Conservation (phyloP, 2,329 filamentous ascomycete genomes). For the Fusarium sororula region DNA sequence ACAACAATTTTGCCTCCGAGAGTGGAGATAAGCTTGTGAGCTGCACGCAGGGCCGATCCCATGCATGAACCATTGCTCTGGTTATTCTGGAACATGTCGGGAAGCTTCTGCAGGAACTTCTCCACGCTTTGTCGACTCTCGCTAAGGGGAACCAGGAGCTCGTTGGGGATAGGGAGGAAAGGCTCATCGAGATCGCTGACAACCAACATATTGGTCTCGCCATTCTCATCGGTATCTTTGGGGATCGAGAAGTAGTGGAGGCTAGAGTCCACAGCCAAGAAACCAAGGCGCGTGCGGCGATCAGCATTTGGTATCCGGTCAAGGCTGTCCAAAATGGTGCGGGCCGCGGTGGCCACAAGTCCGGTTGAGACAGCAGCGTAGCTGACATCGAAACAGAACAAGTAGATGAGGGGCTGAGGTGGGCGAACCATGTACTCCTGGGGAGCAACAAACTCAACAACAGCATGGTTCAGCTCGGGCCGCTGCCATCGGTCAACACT, state of each 20-base stretch:
- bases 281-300: constrained; percentile 88
- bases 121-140: constrained; percentile 94
- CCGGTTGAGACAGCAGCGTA: constrained; percentile 90
- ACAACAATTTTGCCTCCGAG: constrained; percentile 96
- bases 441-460: constrained; percentile 96
- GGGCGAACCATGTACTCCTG: constrained; percentile 99
- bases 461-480: constrained; percentile 92
- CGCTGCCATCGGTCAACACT: constrained; percentile 91
- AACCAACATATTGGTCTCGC: constrained; percentile 89
- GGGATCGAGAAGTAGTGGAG: constrained; percentile 97
- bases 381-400: constrained; percentile 96
- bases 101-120: constrained; percentile 87
- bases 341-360: constrained; percentile 88
- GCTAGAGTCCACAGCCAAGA: constrained; percentile 93
- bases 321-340: constrained; percentile 93
- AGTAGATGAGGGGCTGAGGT: constrained; percentile 92
- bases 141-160: constrained; percentile 87
- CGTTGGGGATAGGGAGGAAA: constrained; percentile 92
- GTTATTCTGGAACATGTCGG: constrained; percentile 96
- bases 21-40: constrained; percentile 93
- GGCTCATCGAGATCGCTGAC: constrained; percentile 96
- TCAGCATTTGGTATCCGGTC: constrained; percentile 99
- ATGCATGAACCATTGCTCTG: constrained; percentile 91
- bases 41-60: constrained; percentile 90
- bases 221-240: constrained; percentile 84